Conservation (phyloP, 495 filamentous ascomycete genomes). For the Penicillium verhagenii region DNA sequence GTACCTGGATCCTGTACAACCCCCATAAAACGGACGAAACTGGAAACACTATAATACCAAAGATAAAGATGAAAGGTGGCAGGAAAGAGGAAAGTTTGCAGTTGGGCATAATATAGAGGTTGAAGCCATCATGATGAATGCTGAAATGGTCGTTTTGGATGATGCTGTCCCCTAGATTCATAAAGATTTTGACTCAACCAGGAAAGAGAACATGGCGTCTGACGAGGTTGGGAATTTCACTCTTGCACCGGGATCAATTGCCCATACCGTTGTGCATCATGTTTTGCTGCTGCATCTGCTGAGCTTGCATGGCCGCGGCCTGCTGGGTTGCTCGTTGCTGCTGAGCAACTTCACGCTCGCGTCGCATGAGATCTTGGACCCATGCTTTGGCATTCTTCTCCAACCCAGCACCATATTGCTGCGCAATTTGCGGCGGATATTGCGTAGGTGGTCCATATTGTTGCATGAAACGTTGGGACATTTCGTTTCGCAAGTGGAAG, state of each 20-base stretch:
- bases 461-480: conserved; percentile 35
- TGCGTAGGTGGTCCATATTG: conserved; percentile 45
- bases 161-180: neutral
- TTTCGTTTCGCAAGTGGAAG: conserved; percentile 37
- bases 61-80: neutral
- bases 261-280: conserved; percentile 51
- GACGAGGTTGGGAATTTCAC: neutral
- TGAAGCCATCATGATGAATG: neutral
- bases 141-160: neutral
- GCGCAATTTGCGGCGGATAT: conserved; percentile 42
- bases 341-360: conserved; percentile 38
- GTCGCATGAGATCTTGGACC: conserved; percentile 48
- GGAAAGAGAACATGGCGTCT: neutral
- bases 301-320: conserved; percentile 31
- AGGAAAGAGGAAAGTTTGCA: neutral
- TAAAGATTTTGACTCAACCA: neutral
- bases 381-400: conserved; percentile 41
- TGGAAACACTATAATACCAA: no score
- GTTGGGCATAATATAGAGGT: neutral
- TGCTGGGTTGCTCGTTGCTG: conserved; percentile 35
- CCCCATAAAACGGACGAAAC: conserved; percentile 5
- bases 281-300: conserved; percentile 47
- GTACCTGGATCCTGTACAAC: conserved; percentile 26
- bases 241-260: conserved; percentile 18
- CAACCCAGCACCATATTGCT: conserved; percentile 38